Percentiles rank a stretch among this genome's conserved stretches.
Evolutionary conservation across 306 rosid species (phyloP).

Genomic region (Citrullus mucosospermus): DNA sequence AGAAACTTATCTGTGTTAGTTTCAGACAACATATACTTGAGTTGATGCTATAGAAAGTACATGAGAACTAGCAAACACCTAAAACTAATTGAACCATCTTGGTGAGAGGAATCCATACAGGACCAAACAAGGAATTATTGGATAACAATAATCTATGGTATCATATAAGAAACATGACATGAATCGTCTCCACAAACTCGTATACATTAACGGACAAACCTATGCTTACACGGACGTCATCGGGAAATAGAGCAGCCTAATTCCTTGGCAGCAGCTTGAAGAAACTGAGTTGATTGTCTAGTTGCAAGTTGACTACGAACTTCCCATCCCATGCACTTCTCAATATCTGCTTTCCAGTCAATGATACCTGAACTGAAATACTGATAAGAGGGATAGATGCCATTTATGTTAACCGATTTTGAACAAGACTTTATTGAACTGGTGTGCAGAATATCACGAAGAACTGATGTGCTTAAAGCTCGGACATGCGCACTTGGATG

Average conservation of each 20-base stretch:
- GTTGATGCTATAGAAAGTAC: neutral
- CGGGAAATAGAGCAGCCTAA: conserved; percentile 54
- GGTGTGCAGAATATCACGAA: conserved; percentile 62
- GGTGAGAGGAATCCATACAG: neutral
- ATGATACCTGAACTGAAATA: conserved; percentile 42
- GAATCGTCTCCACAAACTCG: neutral
- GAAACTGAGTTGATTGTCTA: conserved; percentile 53
- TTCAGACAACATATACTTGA: neutral
- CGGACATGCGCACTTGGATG: conserved; percentile 93
- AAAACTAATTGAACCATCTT: neutral
- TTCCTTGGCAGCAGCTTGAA: conserved; percentile 69
- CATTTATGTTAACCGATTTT: conserved; percentile 32
- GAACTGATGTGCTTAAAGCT: conserved; percentile 77
- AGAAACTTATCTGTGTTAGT: neutral
- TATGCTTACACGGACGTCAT: conserved; percentile 29
- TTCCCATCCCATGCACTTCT: conserved; percentile 84
- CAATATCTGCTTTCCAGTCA: conserved; percentile 77
- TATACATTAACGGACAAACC: conserved; percentile 18
- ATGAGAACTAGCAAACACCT: neutral
- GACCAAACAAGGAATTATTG: neutral
- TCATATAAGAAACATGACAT: neutral
- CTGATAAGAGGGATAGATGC: conserved; percentile 35
- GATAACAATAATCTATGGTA: neutral
- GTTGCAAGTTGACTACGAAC: conserved; percentile 63
- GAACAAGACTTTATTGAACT: conserved; percentile 39